These are phyloP conservation scores for Pseudomonodictys pantanalensis DNA, from an alignment of 495 filamentous ascomycete species.

Conservation along the genomic window DNA sequence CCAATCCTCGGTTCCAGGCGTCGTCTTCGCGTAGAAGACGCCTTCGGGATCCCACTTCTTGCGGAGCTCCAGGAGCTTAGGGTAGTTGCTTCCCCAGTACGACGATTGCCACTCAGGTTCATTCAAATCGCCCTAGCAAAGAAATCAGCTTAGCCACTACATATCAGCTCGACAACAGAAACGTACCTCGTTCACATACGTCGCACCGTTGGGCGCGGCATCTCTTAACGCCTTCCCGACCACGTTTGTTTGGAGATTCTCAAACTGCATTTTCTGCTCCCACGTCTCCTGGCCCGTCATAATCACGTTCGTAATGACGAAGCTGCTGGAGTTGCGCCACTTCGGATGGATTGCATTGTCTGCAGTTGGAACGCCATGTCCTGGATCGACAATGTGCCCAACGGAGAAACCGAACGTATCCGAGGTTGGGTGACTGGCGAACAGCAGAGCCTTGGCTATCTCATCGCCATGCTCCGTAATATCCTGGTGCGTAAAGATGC, in stretches of 20 bases:
- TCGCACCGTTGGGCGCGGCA: slow-evolving; percentile 26
- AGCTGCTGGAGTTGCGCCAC: slow-evolving; percentile 33
- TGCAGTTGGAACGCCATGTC: slow-evolving; percentile 33
- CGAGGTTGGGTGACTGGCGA: slow-evolving; percentile 27
- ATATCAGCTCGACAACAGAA: background rate
- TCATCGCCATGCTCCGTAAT: slow-evolving; percentile 43
- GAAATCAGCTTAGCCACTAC: slow-evolving; percentile 1
- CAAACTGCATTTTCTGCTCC: slow-evolving; percentile 9
- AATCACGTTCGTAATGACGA: slow-evolving; percentile 31
- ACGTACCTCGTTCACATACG: slow-evolving; percentile 35
- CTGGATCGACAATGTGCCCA: slow-evolving; percentile 52
- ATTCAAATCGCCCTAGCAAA: slow-evolving; percentile 51
- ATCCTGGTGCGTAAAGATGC: slow-evolving; percentile 46
- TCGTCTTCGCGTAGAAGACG: slow-evolving; percentile 52
- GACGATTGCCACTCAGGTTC: slow-evolving; percentile 62
- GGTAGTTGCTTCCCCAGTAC: slow-evolving; percentile 61
- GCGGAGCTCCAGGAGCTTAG: slow-evolving; percentile 51
- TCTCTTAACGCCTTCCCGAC: slow-evolving; percentile 24
- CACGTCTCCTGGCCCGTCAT: slow-evolving; percentile 18
- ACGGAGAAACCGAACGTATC: slow-evolving; percentile 43
- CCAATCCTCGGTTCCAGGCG: slow-evolving; percentile 32
- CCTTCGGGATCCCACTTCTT: slow-evolving; percentile 53
- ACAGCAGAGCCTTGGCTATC: slow-evolving; percentile 46
- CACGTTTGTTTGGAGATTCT: slow-evolving; percentile 20
- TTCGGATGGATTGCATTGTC: slow-evolving; percentile 35